Evolutionary conservation across 805 yeast genomes (phyloP).

Genomic region (Grigorovia yakushimaensis): DNA sequence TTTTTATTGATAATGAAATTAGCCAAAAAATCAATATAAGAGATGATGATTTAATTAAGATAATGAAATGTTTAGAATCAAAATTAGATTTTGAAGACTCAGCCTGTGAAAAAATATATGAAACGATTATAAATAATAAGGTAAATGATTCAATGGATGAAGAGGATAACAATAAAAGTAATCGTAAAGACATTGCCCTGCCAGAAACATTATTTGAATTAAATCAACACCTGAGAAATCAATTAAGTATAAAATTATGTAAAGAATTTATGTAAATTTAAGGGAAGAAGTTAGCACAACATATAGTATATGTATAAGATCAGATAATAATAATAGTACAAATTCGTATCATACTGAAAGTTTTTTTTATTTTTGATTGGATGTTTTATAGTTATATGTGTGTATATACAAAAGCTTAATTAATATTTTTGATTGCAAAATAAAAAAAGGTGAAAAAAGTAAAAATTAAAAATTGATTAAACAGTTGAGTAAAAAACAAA

Average conservation of each 20-base stretch:
- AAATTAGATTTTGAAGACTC: conserved; percentile 15
- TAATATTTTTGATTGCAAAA: too few species aligned
- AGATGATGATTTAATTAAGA: conserved; percentile 15
- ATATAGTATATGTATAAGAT: not conserved
- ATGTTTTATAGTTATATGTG: too few species aligned
- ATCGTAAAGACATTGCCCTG: conserved; percentile 2
- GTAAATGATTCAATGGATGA: not conserved
- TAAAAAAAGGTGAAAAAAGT: conserved; percentile 58
- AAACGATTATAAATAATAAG: conserved; percentile 8
- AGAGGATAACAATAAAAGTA: not conserved
- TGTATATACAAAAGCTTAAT: too few species aligned
- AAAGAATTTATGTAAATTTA: conserved; percentile 20
- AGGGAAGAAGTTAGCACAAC: not conserved
- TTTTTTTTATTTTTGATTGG: too few species aligned
- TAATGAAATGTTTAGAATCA: conserved; percentile 18
- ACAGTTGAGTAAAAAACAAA: too few species aligned
- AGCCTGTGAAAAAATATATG: conserved; percentile 14
- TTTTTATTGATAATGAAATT: conserved; percentile 9
- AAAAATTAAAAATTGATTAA: too few species aligned
- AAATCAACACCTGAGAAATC: conserved; percentile 14
- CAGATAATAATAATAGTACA: not conserved
- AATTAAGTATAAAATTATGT: conserved; percentile 22
- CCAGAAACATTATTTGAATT: conserved; percentile 14
- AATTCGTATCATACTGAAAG: not conserved
- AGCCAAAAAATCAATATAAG: conserved; percentile 14